Evolutionary conservation across 163 green algal genomes (phyloP).

Genomic region (Volvox carteri): DNA sequence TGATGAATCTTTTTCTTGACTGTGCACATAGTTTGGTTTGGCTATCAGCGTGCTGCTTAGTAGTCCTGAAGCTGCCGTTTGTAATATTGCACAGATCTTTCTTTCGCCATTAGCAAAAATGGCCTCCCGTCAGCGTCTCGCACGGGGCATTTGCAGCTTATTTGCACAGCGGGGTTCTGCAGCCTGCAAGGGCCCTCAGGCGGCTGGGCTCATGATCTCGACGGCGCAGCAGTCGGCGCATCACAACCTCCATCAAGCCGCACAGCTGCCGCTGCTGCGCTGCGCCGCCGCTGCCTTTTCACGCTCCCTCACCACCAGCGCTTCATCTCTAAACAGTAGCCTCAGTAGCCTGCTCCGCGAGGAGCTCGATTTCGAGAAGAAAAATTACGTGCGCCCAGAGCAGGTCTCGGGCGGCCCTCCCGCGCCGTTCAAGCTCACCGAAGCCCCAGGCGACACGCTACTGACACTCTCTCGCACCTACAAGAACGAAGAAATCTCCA

Average conservation of each 20-base stretch:
- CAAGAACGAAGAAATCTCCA: constrained; percentile 62
- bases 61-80: not conserved
- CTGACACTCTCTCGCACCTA: constrained; percentile 66
- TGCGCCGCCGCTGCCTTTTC: not conserved
- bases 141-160: constrained; percentile 30
- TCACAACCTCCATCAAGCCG: not conserved
- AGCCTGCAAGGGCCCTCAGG: not conserved
- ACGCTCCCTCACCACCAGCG: constrained; percentile 32
- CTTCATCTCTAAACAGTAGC: not conserved
- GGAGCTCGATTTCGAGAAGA: constrained; percentile 72
- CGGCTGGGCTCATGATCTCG: not conserved
- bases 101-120: not conserved
- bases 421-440: constrained; percentile 70
- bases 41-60: not conserved
- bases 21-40: not conserved
- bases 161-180: not conserved
- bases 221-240: constrained; percentile 14
- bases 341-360: constrained; percentile 53
- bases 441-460: constrained; percentile 75
- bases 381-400: constrained; percentile 67
- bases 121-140: constrained; percentile 14
- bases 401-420: constrained; percentile 68
- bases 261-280: constrained; percentile 32
- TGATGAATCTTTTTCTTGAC: not conserved
- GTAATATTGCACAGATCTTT: not conserved